phyloP scores from a whole-genome alignment of 345 rosid genomes.

The Moringa oleifera region DNA sequence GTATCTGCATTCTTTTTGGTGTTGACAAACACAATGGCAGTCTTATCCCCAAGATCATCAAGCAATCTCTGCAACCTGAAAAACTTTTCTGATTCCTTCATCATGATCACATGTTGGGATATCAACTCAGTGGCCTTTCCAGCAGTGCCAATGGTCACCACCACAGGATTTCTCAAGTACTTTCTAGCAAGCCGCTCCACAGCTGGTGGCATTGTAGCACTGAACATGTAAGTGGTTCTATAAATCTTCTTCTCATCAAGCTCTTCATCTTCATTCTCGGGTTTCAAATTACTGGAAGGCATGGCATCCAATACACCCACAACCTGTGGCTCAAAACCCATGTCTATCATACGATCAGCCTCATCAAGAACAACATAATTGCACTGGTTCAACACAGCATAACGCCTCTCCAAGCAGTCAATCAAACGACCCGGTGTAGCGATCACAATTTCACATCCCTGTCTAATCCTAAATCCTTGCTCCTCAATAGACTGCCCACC shows the following conservation, averaged over 20 bases:
- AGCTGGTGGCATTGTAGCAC: conserved; percentile 95
- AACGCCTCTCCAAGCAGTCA: conserved; percentile 91
- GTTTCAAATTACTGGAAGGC: conserved; percentile 95
- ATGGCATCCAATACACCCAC: conserved; percentile 85
- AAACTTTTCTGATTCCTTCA: conserved; percentile 83
- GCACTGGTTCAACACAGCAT: conserved; percentile 86
- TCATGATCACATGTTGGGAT: conserved; percentile 79
- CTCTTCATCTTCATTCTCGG: conserved; percentile 94
- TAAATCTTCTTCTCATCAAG: conserved; percentile 90
- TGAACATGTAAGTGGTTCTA: conserved; percentile 95
- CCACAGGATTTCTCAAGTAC: conserved; percentile 94
- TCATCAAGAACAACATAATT: conserved; percentile 97
- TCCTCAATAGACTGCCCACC: conserved; percentile 97
- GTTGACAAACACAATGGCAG: conserved; percentile 87
- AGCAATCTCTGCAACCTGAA: conserved; percentile 65
- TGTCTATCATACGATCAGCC: conserved; percentile 97
- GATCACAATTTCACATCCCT: conserved; percentile 95
- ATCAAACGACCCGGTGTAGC: conserved; percentile 89
- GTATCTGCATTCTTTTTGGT: conserved; percentile 78
- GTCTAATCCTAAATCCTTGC: conserved; percentile 82
- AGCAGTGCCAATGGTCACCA: conserved; percentile 92
- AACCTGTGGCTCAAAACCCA: conserved; percentile 96
- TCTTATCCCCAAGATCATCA: conserved; percentile 80
- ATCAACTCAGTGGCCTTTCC: conserved; percentile 92
- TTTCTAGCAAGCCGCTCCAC: conserved; percentile 94